Percentiles rank a stretch among this genome's conserved stretches.
Evolutionary conservation across 106 monocot genomes (phyloP).

Genomic region (Dactylorhiza incarnata): DNA sequence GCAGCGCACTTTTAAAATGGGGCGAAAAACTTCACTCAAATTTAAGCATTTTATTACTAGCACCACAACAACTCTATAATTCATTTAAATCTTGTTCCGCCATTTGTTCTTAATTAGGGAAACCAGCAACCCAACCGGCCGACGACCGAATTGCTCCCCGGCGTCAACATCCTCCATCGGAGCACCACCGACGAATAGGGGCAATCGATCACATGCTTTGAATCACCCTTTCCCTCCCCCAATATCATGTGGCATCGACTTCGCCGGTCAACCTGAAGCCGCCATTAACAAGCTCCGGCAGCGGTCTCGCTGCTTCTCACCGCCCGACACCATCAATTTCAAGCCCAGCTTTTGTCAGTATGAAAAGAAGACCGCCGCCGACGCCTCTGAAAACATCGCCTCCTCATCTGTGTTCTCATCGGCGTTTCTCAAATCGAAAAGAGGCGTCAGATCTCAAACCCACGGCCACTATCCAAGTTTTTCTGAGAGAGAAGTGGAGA

Average conservation of each 20-base stretch:
- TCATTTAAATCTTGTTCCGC: background rate
- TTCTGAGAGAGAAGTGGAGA: slow-evolving; percentile 14
- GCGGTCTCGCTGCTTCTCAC: slow-evolving; percentile 26
- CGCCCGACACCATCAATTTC: slow-evolving; percentile 18
- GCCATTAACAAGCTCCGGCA: slow-evolving; percentile 4
- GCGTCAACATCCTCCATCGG: slow-evolving; percentile 19
- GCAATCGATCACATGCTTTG: background rate
- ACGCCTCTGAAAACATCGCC: slow-evolving; percentile 7
- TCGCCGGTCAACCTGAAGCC: background rate
- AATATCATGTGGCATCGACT: background rate
- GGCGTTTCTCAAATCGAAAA: slow-evolving; percentile 14
- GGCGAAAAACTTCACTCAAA: too few species aligned
- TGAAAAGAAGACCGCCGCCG: background rate
- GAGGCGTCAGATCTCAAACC: background rate
- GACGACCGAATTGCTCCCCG: slow-evolving; percentile 20
- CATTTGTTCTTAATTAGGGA: slow-evolving; percentile 19
- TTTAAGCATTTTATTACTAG: too few species aligned
- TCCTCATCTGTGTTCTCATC: slow-evolving; percentile 27
- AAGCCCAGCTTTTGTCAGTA: slow-evolving; percentile 14
- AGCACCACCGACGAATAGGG: too few species aligned
- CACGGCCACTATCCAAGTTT: background rate
- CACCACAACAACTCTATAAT: too few species aligned
- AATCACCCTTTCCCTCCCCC: slow-evolving; percentile 1
- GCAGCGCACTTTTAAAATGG: too few species aligned
- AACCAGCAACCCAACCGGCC: slow-evolving; percentile 36